Percentiles rank a stretch among this genome's conserved stretches.
Conservation (phyloP, 768 basidiomycete genomes). For the Phanerochaete sordida region DNA sequence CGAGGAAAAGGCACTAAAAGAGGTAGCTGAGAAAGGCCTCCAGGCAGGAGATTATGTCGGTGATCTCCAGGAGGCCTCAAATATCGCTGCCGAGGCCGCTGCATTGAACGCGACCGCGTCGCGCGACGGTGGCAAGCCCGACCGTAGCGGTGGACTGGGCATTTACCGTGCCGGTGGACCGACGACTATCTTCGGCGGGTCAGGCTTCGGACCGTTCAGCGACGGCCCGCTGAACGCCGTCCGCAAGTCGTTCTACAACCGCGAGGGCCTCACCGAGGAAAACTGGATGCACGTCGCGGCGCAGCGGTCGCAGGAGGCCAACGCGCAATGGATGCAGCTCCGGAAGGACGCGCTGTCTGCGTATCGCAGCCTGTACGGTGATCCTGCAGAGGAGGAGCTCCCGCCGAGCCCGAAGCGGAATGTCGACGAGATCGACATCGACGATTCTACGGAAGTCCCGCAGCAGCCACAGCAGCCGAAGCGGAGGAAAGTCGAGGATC, state of each 20-base stretch:
- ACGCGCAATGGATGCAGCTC: constrained; percentile 59
- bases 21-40: constrained; percentile 77
- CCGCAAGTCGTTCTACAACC: constrained; percentile 69
- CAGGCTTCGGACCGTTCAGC: constrained; percentile 84
- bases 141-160: constrained; percentile 45
- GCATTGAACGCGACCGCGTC: neutral
- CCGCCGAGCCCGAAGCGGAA: constrained; percentile 26
- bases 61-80: constrained; percentile 74
- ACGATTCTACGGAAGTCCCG: constrained; percentile 10
- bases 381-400: constrained; percentile 13
- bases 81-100: constrained; percentile 37
- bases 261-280: constrained; percentile 81
- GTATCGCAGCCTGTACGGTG: constrained; percentile 41
- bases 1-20: constrained; percentile 77
- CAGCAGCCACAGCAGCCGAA: constrained; percentile 11
- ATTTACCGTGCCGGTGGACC: constrained; percentile 91
- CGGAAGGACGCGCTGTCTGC: constrained; percentile 51
- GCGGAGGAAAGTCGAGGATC: constrained; percentile 12
- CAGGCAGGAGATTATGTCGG: constrained; percentile 81
- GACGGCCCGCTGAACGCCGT: constrained; percentile 85
- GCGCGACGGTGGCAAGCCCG: constrained; percentile 31
- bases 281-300: constrained; percentile 93
- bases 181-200: constrained; percentile 85
- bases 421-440: constrained; percentile 26
- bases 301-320: constrained; percentile 56